Evolutionary conservation across 2,329 filamentous ascomycete genomes (phyloP).

Genomic region (Aspergillus bombycis): DNA sequence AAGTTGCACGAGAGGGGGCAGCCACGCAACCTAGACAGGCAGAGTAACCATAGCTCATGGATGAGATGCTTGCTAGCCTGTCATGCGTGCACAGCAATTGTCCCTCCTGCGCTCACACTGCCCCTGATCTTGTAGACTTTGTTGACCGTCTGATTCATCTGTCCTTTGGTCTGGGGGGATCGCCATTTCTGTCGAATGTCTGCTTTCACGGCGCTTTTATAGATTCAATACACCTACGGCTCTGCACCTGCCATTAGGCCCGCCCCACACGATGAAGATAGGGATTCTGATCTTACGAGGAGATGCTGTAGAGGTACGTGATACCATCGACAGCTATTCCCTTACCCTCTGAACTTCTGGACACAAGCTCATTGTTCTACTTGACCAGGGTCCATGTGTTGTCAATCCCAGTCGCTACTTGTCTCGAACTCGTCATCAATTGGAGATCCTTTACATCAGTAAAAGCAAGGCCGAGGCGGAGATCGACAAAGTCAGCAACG

Average conservation of each 20-base stretch:
- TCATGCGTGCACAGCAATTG: too few species aligned
- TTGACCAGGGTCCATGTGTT: neutral
- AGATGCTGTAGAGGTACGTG: neutral
- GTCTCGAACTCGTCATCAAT: conserved; percentile 2
- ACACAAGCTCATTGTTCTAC: neutral
- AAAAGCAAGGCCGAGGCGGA: conserved; percentile 8
- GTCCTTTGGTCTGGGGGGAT: too few species aligned
- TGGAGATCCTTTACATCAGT: conserved; percentile 6
- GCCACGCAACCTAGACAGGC: too few species aligned
- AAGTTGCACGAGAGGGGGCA: too few species aligned
- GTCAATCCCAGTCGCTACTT: conserved; percentile 13
- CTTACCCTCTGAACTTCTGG: neutral
- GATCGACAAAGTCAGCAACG: conserved; percentile 13
- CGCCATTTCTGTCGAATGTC: too few species aligned
- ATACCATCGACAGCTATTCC: neutral
- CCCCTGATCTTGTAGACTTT: too few species aligned
- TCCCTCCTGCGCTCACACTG: too few species aligned
- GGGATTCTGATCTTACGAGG: neutral
- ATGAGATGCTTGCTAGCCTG: too few species aligned
- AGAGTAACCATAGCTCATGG: too few species aligned
- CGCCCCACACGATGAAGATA: neutral
- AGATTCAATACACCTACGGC: neutral
- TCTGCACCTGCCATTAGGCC: neutral
- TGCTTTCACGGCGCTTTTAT: neutral
- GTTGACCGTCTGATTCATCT: too few species aligned